These are phyloP conservation scores for Cylindrotheca closterium DNA, from an alignment of 108 stramenopile species.

Conservation along the genomic window DNA sequence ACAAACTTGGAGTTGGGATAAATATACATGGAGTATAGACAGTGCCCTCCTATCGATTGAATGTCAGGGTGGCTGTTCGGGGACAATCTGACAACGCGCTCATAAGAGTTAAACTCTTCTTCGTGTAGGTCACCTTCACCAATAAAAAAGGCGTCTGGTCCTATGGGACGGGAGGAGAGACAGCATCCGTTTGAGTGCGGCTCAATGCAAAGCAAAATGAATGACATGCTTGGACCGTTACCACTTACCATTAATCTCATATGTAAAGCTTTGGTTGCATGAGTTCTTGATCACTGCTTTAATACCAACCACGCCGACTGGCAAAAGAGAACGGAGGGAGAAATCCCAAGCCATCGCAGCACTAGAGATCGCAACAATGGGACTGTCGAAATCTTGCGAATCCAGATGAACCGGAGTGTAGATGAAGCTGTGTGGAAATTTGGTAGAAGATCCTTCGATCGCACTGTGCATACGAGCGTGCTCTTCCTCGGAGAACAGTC, in stretches of 20 bases:
- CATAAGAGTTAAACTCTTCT: too few species aligned
- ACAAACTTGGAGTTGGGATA: slow-evolving; percentile 10
- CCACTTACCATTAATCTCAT: slow-evolving; percentile 35
- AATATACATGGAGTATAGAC: not conserved
- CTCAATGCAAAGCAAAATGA: too few species aligned
- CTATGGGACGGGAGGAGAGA: too few species aligned
- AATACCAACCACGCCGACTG: slow-evolving; percentile 45
- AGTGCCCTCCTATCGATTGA: too few species aligned
- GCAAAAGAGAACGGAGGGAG: slow-evolving; percentile 2
- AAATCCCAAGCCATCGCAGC: not conserved
- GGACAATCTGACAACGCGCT: too few species aligned
- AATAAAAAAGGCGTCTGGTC: too few species aligned
- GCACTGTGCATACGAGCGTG: not conserved
- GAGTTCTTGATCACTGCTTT: slow-evolving; percentile 41
- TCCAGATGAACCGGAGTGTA: not conserved
- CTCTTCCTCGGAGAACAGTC: not conserved
- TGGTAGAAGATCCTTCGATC: not conserved
- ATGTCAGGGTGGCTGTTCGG: too few species aligned
- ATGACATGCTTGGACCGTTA: too few species aligned
- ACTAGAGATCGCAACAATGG: not conserved
- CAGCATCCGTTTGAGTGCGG: too few species aligned
- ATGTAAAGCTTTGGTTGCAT: slow-evolving; percentile 33
- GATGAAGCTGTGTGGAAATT: too few species aligned
- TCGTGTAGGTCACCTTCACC: too few species aligned
- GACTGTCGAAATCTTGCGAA: not conserved